Conservation (phyloP, 2,329 filamentous ascomycete species). For the Dothiorella sarmentorum region DNA sequence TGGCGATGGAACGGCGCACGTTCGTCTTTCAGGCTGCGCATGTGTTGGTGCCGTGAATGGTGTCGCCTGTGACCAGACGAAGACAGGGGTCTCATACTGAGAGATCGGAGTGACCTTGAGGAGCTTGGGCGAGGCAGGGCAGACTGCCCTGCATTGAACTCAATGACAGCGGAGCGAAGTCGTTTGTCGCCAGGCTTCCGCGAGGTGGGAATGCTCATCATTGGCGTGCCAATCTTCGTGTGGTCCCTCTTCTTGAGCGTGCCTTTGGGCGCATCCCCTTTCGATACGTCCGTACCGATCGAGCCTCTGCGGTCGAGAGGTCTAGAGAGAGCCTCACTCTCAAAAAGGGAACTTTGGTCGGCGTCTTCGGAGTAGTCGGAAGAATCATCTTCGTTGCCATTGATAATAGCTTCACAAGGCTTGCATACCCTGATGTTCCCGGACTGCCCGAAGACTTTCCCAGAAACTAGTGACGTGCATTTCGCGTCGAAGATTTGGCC, state of each 20-base stretch:
- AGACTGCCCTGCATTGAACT: conserved; percentile 75
- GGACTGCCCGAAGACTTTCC: conserved; percentile 80
- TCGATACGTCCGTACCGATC: conserved; percentile 25
- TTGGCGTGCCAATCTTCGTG: conserved; percentile 51
- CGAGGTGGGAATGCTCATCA: conserved; percentile 64
- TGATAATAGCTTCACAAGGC: conserved; percentile 86
- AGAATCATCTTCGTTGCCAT: conserved; percentile 83
- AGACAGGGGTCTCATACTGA: conserved; percentile 69
- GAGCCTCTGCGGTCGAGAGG: conserved; percentile 12
- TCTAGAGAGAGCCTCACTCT: conserved; percentile 25
- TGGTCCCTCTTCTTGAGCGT: conserved; percentile 31
- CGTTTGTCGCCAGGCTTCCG: conserved; percentile 68
- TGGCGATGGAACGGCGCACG: conserved; percentile 83
- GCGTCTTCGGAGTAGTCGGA: conserved; percentile 87
- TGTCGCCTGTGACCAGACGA: conserved; percentile 76
- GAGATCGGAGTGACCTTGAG: conserved; percentile 79
- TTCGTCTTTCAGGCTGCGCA: conserved; percentile 79
- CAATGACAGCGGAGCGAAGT: conserved; percentile 80
- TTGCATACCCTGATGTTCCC: conserved; percentile 87
- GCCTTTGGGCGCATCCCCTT: conserved; percentile 1
- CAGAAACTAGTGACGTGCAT: conserved; percentile 88
- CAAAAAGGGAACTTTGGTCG: conserved; percentile 57
- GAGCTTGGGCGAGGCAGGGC: conserved; percentile 84
- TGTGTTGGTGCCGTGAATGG: conserved; percentile 80
- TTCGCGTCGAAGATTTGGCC: conserved; percentile 99